Evolutionary conservation across 2,329 filamentous ascomycete genomes (phyloP), one percentile per base, ranked within the genome.

Genomic region (Venturia nashicola): DNA sequence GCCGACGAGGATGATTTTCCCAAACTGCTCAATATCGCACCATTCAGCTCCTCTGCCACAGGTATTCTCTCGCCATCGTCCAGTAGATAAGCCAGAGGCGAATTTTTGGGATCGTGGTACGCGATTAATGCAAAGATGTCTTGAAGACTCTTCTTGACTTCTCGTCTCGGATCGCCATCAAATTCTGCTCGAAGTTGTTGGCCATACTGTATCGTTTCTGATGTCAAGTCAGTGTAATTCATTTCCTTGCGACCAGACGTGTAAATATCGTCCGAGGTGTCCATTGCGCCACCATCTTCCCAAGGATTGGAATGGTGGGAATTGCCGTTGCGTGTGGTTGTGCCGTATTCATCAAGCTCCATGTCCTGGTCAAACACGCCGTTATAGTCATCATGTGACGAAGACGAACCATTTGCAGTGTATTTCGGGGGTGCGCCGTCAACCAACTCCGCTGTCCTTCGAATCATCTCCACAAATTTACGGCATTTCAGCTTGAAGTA

Each of bases 381-480:
- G 44, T 8, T n/a, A 40, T 64, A 61, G 36, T 59, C 54, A 43
- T 61, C 54, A 27, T 32, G 40, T 23, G 36, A 46, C 11, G 48
- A 54, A 14, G 46, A 39, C n/a, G 20, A 55, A 23, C 34, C 42
- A 9, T 57, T 59, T 32, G 20, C n/a, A 34, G 44, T 36, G 64
- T 69, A 5, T 70, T 72, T 18, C 71, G 67, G 23, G 71, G 70
- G 62, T 43, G 80, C 76, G 27, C 65, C 68, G n/a, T 73, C 67
- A 32, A 75, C 70, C 20, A 88, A 75, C 68, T 92, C 88, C 2
- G 87, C 86, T 43, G 86, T 86, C 65, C 82, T 83, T 48, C 89
- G 84, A 70, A 96, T 91, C 87, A 99, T 93, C 74, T 99, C 94
- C 66, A 97, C 87, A 73, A 97, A 97, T 72, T 94, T 95, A 66